These are phyloP conservation scores for Sphagnum tenellum DNA, from an alignment of 225 moss, liverwort and hornwort species.

Conservation along the genomic window DNA sequence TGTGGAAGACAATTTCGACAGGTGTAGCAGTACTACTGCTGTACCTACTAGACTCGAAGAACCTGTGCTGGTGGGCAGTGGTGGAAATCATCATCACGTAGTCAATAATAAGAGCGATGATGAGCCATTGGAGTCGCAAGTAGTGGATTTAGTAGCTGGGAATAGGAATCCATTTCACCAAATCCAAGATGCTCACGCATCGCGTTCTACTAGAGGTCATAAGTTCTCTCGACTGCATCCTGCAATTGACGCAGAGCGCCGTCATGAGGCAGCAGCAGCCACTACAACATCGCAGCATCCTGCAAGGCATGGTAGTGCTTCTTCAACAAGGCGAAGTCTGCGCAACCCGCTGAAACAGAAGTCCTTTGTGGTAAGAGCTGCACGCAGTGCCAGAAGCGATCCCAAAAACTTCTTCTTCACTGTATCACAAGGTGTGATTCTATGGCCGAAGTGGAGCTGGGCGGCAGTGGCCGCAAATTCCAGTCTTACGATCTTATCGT, in stretches of 20 bases:
- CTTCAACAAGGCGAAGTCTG: slow-evolving; percentile 14
- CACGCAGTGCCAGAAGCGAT: slow-evolving; percentile 46
- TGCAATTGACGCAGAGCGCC: no score
- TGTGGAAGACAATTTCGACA: not conserved
- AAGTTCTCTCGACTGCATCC: no score
- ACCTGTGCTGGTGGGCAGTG: no score
- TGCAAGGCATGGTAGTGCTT: no score
- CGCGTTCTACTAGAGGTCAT: no score
- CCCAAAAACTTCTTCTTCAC: slow-evolving; percentile 50
- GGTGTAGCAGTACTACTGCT: no score
- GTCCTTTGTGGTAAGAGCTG: slow-evolving; percentile 69
- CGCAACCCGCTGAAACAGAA: slow-evolving; percentile 63
- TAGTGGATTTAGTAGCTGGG: no score
- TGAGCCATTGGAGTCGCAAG: not conserved
- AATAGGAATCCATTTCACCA: no score
- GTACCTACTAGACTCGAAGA: no score
- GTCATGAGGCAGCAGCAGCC: no score
- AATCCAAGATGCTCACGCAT: no score
- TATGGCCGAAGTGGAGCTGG: slow-evolving; percentile 94
- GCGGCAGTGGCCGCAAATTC: slow-evolving; percentile 37
- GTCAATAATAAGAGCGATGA: not conserved
- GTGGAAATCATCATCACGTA: not conserved
- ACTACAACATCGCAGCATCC: no score
- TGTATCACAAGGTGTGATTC: slow-evolving; percentile 42
- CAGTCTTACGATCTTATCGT: slow-evolving; percentile 45